Percentiles rank a stretch among this genome's conserved stretches.
phyloP scores from a whole-genome alignment of 129 eudicot species.

The Centella asiatica region DNA sequence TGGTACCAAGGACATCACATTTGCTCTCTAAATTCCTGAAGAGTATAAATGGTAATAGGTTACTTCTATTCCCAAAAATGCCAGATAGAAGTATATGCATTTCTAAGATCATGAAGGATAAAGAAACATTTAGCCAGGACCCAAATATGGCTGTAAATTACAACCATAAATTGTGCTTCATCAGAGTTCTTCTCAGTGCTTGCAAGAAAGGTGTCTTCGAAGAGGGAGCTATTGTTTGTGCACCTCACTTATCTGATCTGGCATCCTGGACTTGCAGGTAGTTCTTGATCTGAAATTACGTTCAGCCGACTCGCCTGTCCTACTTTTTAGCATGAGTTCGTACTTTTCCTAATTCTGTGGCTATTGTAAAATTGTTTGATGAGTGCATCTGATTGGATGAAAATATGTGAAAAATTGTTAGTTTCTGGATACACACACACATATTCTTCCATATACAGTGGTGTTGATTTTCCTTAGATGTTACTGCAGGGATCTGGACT shows the following conservation, averaged over 20 bases:
- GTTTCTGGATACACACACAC: too few species aligned
- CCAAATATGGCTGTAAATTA: conserved; percentile 8
- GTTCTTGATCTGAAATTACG: neutral
- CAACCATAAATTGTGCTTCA: conserved; percentile 34
- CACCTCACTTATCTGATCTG: conserved; percentile 61
- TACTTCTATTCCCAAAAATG: conserved; percentile 40
- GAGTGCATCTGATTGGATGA: neutral
- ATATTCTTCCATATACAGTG: too few species aligned
- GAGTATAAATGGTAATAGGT: conserved; percentile 23
- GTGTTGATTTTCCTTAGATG: too few species aligned
- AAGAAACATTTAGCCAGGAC: conserved; percentile 26
- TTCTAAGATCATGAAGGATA: conserved; percentile 40
- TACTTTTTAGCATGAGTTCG: neutral
- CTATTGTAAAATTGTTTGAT: neutral
- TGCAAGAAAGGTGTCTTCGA: conserved; percentile 76
- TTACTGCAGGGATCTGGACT: too few species aligned
- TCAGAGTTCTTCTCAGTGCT: conserved; percentile 68
- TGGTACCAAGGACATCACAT: conserved; percentile 59
- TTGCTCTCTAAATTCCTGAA: conserved; percentile 32
- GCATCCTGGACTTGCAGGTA: conserved; percentile 52
- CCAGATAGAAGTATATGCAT: conserved; percentile 21
- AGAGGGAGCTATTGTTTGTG: conserved; percentile 90
- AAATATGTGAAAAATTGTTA: too few species aligned
- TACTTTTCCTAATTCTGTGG: neutral
- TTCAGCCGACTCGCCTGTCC: neutral